Base-by-base conservation (phyloP, 371 early-diverging fungal genomes). In the Rhizopus arrhizus region DNA sequence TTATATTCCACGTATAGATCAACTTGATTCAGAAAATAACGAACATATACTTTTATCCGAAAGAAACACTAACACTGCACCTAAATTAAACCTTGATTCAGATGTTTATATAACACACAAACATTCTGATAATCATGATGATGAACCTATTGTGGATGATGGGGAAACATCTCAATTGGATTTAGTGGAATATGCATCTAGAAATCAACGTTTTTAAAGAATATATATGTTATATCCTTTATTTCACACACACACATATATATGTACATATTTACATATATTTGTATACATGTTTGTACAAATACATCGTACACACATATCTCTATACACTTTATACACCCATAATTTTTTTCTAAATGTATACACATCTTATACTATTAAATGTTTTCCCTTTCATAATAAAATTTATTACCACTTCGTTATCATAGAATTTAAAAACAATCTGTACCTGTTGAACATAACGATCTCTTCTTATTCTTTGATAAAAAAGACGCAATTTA, bases 151-250 rank as follows among this genome's bases (percentile, higher is more conserved):
- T 3, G 31, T 59, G 16, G 65, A 65, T n/a, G 65, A 65, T 60
- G 65, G 65, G 45, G 65, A 65, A 34, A 49, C 28, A 11, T 65
- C 65, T 31, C 65, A 65, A 59, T 45, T 65, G 52, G 57, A 65
- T 34, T 47, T 65, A 31, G 65, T 65, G 40, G 65, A 56, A 16
- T 56, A 65, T 28, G 56, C 58, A 6, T 35, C 56, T 8, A 59
- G 52, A 43, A 47, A 60, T 33, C 60, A 65, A 31, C 13, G 15
- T 5, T 43, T 43, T 43, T 43, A 43, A 43, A 22, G 22, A 22
- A 22, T 22, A 22, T 22, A 22, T 22, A 22, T 22, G 22, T 2
- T 22, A 22, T 22, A 22, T 22, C 22, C 22, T 22, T 22, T 22
- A 22, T 40, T 40, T 40, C 40, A 40, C 40, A 40, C 8, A 40